phyloP scores from a whole-genome alignment of 805 yeast genomes.

The Cyberlindnera petersonii region DNA sequence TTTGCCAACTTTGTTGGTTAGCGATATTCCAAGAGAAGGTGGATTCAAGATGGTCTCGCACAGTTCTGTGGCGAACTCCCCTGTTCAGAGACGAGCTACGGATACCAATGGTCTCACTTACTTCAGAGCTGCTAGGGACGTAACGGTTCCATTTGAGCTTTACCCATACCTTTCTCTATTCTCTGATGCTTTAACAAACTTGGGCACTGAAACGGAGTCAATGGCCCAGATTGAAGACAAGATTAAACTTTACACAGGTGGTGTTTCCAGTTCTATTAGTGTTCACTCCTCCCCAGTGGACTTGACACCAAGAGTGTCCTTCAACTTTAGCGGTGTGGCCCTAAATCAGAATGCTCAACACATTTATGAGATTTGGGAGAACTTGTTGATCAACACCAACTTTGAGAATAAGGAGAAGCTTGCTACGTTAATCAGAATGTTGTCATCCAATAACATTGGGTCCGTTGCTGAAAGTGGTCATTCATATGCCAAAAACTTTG shows the following conservation, averaged over 20 bases:
- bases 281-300: slow-evolving; percentile 56
- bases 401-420: slow-evolving; percentile 67
- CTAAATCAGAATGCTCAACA: slow-evolving; percentile 58
- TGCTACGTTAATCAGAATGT: slow-evolving; percentile 63
- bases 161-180: slow-evolving; percentile 74
- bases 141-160: slow-evolving; percentile 57
- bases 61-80: slow-evolving; percentile 28
- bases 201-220: slow-evolving; percentile 72
- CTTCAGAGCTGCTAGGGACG: slow-evolving; percentile 58
- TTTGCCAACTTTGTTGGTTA: slow-evolving; percentile 70
- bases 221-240: slow-evolving; percentile 83
- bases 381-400: slow-evolving; percentile 65
- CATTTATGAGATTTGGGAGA: slow-evolving; percentile 62
- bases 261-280: slow-evolving; percentile 60
- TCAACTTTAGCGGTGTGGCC: slow-evolving; percentile 64
- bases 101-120: slow-evolving; percentile 83
- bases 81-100: slow-evolving; percentile 46
- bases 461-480: slow-evolving; percentile 87
- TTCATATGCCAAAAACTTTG: slow-evolving; percentile 65
- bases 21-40: slow-evolving; percentile 66
- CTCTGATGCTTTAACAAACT: slow-evolving; percentile 71
- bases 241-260: slow-evolving; percentile 82
- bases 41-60: slow-evolving; percentile 32
- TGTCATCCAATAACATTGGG: slow-evolving; percentile 75
- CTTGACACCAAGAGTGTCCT: slow-evolving; percentile 44